Conservation (phyloP, 164 flowering plant genomes). For the Euptelea pleiosperma region DNA sequence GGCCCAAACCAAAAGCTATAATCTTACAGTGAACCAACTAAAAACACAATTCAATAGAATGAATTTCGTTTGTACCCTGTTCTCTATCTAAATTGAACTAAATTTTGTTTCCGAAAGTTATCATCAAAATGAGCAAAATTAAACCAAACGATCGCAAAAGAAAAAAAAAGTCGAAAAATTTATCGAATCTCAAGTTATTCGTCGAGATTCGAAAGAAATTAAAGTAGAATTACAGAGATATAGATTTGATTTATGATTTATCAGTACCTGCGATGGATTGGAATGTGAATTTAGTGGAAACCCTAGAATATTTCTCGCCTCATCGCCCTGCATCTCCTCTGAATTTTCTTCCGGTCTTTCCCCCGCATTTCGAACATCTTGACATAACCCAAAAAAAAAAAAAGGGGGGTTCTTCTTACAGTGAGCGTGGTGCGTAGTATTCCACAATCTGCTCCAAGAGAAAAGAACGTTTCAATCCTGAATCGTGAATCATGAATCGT, state of each 20-base stretch:
- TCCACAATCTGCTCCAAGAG: not conserved
- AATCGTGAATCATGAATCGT: constrained; percentile 3
- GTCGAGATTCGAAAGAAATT: not conserved
- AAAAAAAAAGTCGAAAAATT: not conserved
- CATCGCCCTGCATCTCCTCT: constrained; percentile 41
- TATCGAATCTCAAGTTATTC: not conserved
- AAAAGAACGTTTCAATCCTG: no score
- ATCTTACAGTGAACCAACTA: not conserved
- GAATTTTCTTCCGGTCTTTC: no score
- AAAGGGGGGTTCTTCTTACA: not conserved
- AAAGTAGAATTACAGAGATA: not conserved
- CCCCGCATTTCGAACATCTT: no score
- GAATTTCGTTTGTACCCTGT: not conserved
- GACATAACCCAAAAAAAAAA: no score
- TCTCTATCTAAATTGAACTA: not conserved
- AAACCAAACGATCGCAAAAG: not conserved
- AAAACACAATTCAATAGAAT: not conserved
- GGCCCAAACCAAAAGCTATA: not conserved
- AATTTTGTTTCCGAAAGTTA: not conserved
- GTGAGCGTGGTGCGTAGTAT: not conserved
- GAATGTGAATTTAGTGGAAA: constrained; percentile 40
- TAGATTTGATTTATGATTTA: not conserved
- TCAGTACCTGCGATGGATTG: constrained; percentile 35
- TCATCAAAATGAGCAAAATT: not conserved
- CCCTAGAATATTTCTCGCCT: constrained; percentile 47